Evolutionary conservation across 2,329 filamentous ascomycete species (phyloP), one percentile per base, ranked within the genome.

Genomic region (Penicillium psychrosexuale): DNA sequence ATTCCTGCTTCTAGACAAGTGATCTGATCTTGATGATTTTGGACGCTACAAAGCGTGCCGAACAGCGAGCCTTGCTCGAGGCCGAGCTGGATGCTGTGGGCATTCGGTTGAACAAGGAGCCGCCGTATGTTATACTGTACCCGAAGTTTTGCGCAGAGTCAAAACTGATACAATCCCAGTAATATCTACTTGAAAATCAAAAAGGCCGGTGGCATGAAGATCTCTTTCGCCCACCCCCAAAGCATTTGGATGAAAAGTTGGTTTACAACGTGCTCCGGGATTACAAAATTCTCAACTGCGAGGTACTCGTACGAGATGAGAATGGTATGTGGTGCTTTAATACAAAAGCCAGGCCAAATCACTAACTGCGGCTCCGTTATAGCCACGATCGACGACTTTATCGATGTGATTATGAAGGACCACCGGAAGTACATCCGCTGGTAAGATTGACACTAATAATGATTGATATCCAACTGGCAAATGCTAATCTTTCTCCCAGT

Each of bases 351-450:
- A 33, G 17, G 22, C 11, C 30, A 28, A 17, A 7, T 36, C 17
- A 28, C 45, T 53, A 17, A 53, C 31, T 24, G 28, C 13, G 24
- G 17, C 11, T 3, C 27, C 17, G 30, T 17, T 43, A 11, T 56
- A 84, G 91, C 89, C 38, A 97, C 94, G 1, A 91, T 99, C 34
- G 94, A 99, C 77, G 93, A 99, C 75, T 89, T 99, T 74, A 99
- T 99, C 77, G 94, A 99, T 74, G 91, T 97, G 58, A 97, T 99
- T 76, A 97, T 97, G 93, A 96, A 94, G 75, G 91, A 97, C 71
- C 94, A 99, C 79, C 82, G 94, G 70, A 99, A 96, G 75, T 99
- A 99, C 80, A 97, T 99, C 79, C 84, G 84, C 70, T 88, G 85
- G 79, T 80, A 66, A 53, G 66, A 12, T 36, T 42, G n/a, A n/a